phyloP scores from a whole-genome alignment of 2,329 filamentous ascomycete species.

The Penicillium sp. region DNA sequence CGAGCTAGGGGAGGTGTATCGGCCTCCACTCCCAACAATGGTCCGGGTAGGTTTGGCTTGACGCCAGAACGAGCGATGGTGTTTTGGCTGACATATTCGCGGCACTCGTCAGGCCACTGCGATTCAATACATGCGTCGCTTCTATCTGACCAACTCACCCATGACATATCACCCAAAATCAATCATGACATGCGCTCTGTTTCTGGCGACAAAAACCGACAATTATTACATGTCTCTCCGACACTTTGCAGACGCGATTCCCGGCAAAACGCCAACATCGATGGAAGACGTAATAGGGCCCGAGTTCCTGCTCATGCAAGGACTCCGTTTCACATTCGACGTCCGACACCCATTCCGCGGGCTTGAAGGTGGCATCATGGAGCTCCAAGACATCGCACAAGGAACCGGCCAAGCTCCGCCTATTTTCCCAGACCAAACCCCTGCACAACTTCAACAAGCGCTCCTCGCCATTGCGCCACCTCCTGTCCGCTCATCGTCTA shows the following conservation, averaged over 20 bases:
- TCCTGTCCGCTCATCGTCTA: constrained; percentile 25
- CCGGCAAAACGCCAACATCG: constrained; percentile 63
- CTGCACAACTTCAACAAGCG: constrained; percentile 28
- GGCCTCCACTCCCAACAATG: constrained; percentile 51
- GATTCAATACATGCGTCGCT: constrained; percentile 83
- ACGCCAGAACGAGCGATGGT: not conserved
- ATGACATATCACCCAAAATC: constrained; percentile 94
- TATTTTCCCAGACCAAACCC: constrained; percentile 27
- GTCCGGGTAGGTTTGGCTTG: constrained; percentile 49
- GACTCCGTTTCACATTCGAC: constrained; percentile 87
- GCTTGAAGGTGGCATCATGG: constrained; percentile 78
- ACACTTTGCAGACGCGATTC: constrained; percentile 63
- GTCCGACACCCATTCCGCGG: constrained; percentile 85
- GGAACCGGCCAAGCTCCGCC: constrained; percentile 47
- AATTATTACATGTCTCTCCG: constrained; percentile 65
- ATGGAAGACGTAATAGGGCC: constrained; percentile 80
- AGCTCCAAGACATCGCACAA: constrained; percentile 63
- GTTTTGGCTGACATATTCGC: not conserved
- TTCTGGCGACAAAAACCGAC: constrained; percentile 90
- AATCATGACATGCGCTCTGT: constrained; percentile 83
- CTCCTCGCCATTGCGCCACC: constrained; percentile 30
- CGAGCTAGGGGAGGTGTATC: constrained; percentile 55
- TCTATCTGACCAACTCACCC: constrained; percentile 90
- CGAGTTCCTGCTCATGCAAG: constrained; percentile 88
- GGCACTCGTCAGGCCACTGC: constrained; percentile 58